Percentiles rank a stretch among this genome's conserved stretches.
These are phyloP conservation scores for Neofusicoccum sp. DNA, from an alignment of 2,329 filamentous ascomycete genomes.

Conservation along the genomic window DNA sequence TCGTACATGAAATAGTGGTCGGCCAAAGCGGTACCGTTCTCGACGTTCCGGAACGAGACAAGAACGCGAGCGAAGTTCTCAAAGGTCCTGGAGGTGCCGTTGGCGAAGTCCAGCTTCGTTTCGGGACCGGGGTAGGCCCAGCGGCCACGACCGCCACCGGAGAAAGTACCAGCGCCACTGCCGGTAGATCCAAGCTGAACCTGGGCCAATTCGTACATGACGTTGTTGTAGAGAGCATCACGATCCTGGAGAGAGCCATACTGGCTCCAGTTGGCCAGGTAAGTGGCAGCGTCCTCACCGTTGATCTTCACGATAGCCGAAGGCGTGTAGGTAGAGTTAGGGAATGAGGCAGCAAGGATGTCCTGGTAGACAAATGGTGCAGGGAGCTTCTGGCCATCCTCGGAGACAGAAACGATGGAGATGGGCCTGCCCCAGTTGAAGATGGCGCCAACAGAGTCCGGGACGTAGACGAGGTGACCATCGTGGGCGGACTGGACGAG, in stretches of 20 bases:
- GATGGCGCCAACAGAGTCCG: constrained; percentile 52
- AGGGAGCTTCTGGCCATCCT: constrained; percentile 56
- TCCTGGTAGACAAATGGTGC: constrained; percentile 56
- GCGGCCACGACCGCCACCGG: constrained; percentile 42
- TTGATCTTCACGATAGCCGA: constrained; percentile 57
- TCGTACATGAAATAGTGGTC: constrained; percentile 33
- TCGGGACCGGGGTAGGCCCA: constrained; percentile 43
- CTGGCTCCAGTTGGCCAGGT: constrained; percentile 49
- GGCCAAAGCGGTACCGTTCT: constrained; percentile 41
- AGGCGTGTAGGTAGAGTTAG: constrained; percentile 43
- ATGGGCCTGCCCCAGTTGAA: constrained; percentile 52
- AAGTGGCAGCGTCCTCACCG: constrained; percentile 52
- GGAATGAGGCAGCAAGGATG: constrained; percentile 41
- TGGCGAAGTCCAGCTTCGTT: constrained; percentile 47
- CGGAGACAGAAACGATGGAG: constrained; percentile 59
- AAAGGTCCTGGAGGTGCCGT: constrained; percentile 42
- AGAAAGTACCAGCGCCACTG: constrained; percentile 44
- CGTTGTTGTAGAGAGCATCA: constrained; percentile 54
- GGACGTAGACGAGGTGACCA: constrained; percentile 60
- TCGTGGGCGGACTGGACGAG: constrained; percentile 59
- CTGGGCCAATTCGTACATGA: constrained; percentile 48
- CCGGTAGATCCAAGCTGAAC: constrained; percentile 42
- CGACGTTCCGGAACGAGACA: constrained; percentile 40
- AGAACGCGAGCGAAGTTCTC: constrained; percentile 46
- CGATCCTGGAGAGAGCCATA: constrained; percentile 54